A percentile compares a stretch with the other conserved stretches of the same genome.
These are phyloP conservation scores for Heritiera fomes DNA, from an alignment of 345 rosid species.

Conservation along the genomic window DNA sequence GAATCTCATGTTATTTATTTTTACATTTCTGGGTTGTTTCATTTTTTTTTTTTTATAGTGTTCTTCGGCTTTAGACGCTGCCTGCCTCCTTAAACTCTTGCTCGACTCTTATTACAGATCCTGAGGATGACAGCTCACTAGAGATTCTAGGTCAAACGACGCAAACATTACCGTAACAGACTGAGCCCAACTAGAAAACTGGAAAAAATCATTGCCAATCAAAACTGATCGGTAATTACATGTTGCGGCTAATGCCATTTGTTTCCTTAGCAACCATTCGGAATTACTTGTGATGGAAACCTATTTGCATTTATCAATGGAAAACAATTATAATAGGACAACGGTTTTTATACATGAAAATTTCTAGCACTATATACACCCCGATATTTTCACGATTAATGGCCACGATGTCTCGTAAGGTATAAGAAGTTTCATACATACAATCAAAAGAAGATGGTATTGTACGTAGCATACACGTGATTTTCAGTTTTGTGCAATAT, in stretches of 20 bases:
- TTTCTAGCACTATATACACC: background rate
- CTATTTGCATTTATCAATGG: background rate
- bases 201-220: background rate
- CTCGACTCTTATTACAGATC: background rate
- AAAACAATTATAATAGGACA: background rate
- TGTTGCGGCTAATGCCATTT: background rate
- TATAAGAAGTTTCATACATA: background rate
- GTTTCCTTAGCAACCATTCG: too few relatives aligned
- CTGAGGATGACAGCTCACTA: background rate
- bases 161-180: background rate
- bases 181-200: too few relatives aligned
- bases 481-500: background rate
- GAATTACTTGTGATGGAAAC: constrained; percentile 6
- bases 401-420: background rate
- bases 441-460: background rate
- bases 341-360: background rate
- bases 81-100: too few relatives aligned
- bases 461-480: too few relatives aligned
- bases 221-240: background rate
- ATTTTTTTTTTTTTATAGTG: too few relatives aligned
- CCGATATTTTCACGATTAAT: background rate
- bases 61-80: too few relatives aligned
- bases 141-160: background rate
- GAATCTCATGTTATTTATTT: too few relatives aligned
- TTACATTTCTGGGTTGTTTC: too few relatives aligned